A percentile compares a stretch with the other conserved stretches of the same genome.
These are phyloP conservation scores for Mallotus repandus DNA, from an alignment of 441 rosid species.

Conservation along the genomic window DNA sequence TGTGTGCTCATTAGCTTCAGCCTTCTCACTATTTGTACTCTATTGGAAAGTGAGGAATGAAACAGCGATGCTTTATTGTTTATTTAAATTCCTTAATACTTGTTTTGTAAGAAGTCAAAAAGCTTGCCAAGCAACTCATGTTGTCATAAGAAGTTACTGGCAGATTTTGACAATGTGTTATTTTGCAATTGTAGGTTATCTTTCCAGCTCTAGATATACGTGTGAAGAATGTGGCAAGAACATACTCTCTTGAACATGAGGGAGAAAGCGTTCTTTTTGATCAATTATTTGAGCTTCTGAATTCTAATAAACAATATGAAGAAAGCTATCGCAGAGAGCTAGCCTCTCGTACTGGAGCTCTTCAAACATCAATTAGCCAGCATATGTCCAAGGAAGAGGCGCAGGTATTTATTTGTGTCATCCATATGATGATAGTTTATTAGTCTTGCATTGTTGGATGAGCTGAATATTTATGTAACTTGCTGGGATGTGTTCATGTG, in stretches of 20 bases:
- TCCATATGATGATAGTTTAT: not conserved
- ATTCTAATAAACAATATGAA: constrained; percentile 50
- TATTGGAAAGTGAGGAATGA: not conserved
- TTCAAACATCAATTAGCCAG: constrained; percentile 83
- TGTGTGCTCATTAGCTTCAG: not conserved
- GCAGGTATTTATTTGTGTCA: constrained; percentile 50
- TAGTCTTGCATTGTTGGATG: not conserved
- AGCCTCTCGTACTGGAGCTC: constrained; percentile 85
- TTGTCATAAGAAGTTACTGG: not conserved
- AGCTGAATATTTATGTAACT: not conserved
- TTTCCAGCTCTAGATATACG: constrained; percentile 89
- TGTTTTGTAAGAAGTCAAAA: constrained; percentile 1
- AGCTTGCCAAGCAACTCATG: not conserved
- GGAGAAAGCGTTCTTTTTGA: constrained; percentile 80
- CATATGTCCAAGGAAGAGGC: constrained; percentile 99
- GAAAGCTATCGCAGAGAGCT: constrained; percentile 72
- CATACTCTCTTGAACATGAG: constrained; percentile 90
- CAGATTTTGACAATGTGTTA: constrained; percentile 13
- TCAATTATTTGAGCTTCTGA: constrained; percentile 72
- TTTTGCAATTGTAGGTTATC: constrained; percentile 58
- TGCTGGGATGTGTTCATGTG: constrained; percentile 3
- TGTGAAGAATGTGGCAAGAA: constrained; percentile 91
- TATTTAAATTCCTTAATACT: not conserved
- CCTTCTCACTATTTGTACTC: not conserved
- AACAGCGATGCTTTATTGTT: not conserved